Evolutionary conservation across 2,329 filamentous ascomycete genomes (phyloP), one percentile per base, ranked within the genome.

Genomic region (Aspergillus clavatus): DNA sequence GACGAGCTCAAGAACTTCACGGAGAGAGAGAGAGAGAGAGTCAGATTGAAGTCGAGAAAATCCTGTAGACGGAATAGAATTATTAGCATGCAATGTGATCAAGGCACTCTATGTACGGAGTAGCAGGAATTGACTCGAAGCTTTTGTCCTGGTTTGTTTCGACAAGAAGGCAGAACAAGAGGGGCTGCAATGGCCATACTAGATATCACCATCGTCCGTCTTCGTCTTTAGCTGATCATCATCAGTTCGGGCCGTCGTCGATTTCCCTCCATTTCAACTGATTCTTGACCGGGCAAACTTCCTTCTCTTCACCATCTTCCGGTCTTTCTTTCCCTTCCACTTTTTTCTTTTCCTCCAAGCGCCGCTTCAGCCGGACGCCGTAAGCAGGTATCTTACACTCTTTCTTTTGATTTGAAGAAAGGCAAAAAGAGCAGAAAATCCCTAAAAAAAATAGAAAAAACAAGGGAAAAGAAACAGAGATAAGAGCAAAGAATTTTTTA

Each of bases 281-380:
- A 27, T 42, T 43, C 37, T 22, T 45, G 43, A 54, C 43, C 40
- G 46, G 43, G 47, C 29, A 31, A 41, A 46, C 43, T 47, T 45
- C 43, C 38, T 50, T 48, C 36, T 46, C 37, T 50, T 46, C 44
- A 35, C 45, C 42, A 38, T 29, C 36, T 42, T 37, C 38, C 42
- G 39, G 43, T 50, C 43, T 45, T 36, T 51, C 47, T 37, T 52
- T 52, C 57, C 46, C 50, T 50, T 50, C 40, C 46, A 51, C 48
- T 44, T 52, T 48, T 52, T 42, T 45, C 43, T 43, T 48, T 44
- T 43, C 45, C 43, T 48, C 46, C 50, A 60, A 55, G 60, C 59
- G 59, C 62, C 63, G 63, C 62, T 47, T 54, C 49, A 58, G 61
- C 54, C 56, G 62, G 63, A 64, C 56, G 58, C 58, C 60, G 62